phyloP scores from a whole-genome alignment of 164 flowering plant genomes.

The Berberis vulgaris region DNA sequence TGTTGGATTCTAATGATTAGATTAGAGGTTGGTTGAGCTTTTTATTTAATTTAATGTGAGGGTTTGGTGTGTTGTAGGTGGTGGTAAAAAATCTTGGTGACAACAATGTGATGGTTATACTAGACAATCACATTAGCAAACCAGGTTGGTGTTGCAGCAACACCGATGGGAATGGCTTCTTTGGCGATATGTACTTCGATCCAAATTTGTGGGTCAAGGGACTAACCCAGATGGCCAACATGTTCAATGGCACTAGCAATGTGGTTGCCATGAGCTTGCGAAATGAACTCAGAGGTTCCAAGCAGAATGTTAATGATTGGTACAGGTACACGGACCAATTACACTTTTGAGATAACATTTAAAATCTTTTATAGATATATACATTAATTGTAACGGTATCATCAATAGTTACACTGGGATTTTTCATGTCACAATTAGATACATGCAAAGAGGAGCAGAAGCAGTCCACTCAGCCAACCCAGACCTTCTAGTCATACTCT shows the following conservation, averaged over 20 bases:
- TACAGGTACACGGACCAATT: background rate
- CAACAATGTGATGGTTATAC: background rate
- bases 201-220: too few species aligned
- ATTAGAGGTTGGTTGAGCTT: background rate
- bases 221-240: background rate
- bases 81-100: background rate
- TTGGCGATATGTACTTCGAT: background rate
- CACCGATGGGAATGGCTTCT: background rate
- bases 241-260: background rate
- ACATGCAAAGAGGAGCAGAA: slow-evolving; percentile 81
- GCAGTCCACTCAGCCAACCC: slow-evolving; percentile 78
- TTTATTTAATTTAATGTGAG: too few species aligned
- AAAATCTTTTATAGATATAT: too few species aligned
- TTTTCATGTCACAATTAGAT: slow-evolving; percentile 22
- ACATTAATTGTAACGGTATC: too few species aligned
- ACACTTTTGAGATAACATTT: too few species aligned
- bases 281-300: background rate
- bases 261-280: background rate
- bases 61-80: too few species aligned
- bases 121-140: background rate
- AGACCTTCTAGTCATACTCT: slow-evolving; percentile 55
- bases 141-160: background rate
- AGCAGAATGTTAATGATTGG: background rate
- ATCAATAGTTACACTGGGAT: too few species aligned
- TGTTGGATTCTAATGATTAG: background rate